Evolutionary conservation across 371 early-diverging fungal species (phyloP), one percentile per base, ranked within the genome.

Genomic region (Rhizomucor miehei): DNA sequence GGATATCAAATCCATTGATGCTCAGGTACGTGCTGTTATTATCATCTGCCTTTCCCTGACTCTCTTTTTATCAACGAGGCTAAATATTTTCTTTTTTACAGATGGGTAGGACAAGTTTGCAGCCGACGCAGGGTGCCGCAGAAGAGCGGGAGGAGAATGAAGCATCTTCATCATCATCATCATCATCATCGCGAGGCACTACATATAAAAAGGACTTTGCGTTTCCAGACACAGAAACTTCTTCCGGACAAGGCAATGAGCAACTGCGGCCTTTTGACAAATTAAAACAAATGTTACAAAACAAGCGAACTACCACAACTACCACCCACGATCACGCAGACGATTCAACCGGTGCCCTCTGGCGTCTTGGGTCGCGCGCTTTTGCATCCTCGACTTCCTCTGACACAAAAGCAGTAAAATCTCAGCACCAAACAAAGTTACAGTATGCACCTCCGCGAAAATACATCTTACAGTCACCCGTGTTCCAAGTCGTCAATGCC

Each of bases 391-490:
- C 37, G n/a, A 4, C n/a, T 23, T 16, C 37, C 24, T 11, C 50
- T 44, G n/a, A 23, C 14, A 17, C 44, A 43, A 20, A 14, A 34
- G 14, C 6, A 37, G 3, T 13, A 12, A 13, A 16, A 39, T 16
- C 41, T 21, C 44, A 41, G 5, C 51, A 45, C 12, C 45, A 41
- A 6, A 16, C 20, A 36, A 29, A 46, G 50, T 59, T 29, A 51
- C 59, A 35, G 23, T 61, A 54, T 12, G 52, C 40, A 3, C 63
- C 75, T 20, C 81, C 79, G 1, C 82, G 91, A 39, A 69, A 67
- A 52, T 85, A 89, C 51, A 65, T 93, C 17, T 69, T 87, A 17
- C 91, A 91, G 24, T 87, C 91, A 17, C 85, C 89, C 29, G 90
- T 87, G 0, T 84, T 84, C 56, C 85, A 89, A 57, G 87, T 93